phyloP scores from a whole-genome alignment of 768 basidiomycete species.

The Gyrodon lividus region DNA sequence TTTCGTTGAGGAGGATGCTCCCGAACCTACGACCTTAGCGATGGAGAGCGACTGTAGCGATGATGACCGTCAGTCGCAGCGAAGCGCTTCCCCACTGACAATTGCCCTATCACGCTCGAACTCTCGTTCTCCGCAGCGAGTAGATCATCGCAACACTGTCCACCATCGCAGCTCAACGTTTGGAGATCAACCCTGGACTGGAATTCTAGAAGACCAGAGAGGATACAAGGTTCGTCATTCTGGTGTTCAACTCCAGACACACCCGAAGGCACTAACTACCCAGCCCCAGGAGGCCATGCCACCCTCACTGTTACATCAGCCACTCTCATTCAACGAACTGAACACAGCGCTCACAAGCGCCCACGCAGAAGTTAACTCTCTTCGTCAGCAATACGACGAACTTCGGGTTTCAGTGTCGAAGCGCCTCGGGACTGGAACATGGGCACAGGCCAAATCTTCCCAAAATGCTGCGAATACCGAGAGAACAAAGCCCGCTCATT shows the following conservation, averaged over 20 bases:
- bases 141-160: neutral
- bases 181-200: conserved; percentile 15
- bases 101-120: conserved; percentile 9
- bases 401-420: conserved; percentile 19
- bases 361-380: conserved; percentile 23
- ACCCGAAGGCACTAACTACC: neutral
- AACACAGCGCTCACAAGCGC: conserved; percentile 23
- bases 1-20: neutral
- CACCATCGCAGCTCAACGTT: conserved; percentile 27
- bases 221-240: conserved; percentile 7
- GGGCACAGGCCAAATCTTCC: neutral
- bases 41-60: conserved; percentile 17
- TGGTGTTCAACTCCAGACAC: neutral
- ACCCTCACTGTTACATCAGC: conserved; percentile 2
- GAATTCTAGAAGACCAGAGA: conserved; percentile 7
- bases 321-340: conserved; percentile 26
- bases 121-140: conserved; percentile 17
- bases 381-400: conserved; percentile 27
- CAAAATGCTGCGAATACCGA: neutral
- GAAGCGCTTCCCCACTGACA: conserved; percentile 4
- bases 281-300: conserved; percentile 9
- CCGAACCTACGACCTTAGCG: neutral
- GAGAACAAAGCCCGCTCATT: neutral
- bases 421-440: conserved; percentile 7
- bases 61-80: conserved; percentile 13